Conservation (phyloP, 2,329 filamentous ascomycete genomes). For the Venturia pyrina region DNA sequence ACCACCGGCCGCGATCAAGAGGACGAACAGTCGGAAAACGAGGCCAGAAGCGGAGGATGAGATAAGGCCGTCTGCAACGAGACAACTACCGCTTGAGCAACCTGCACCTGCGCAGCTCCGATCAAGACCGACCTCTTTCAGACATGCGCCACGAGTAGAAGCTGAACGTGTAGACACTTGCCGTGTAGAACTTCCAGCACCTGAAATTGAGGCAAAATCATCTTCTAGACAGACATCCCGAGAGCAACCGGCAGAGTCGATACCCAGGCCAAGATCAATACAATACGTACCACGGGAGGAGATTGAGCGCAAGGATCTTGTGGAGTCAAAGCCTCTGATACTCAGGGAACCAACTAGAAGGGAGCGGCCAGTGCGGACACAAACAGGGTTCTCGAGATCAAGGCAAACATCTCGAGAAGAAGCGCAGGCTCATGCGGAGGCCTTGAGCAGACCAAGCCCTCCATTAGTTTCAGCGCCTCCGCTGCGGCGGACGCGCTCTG, state of each 20-base stretch:
- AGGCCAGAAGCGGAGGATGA: neutral
- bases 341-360: neutral
- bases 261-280: neutral
- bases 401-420: neutral
- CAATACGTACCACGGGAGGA: neutral
- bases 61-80: neutral
- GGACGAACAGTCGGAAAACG: neutral
- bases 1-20: slow-evolving; percentile 5
- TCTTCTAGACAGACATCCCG: neutral
- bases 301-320: neutral
- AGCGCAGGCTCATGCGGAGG: neutral
- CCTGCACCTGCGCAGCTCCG: neutral
- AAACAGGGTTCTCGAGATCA: neutral
- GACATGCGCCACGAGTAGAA: neutral
- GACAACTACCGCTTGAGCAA: neutral
- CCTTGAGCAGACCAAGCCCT: neutral
- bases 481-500: neutral
- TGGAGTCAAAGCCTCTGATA: slow-evolving; percentile 3
- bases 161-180: neutral
- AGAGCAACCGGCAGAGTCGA: neutral
- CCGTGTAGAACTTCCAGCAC: neutral
- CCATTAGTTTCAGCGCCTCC: neutral
- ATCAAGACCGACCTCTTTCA: neutral
- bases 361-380: neutral
- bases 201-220: neutral